phyloP scores from a whole-genome alignment of 2,329 filamentous ascomycete species.

The Neonectria hederae region DNA sequence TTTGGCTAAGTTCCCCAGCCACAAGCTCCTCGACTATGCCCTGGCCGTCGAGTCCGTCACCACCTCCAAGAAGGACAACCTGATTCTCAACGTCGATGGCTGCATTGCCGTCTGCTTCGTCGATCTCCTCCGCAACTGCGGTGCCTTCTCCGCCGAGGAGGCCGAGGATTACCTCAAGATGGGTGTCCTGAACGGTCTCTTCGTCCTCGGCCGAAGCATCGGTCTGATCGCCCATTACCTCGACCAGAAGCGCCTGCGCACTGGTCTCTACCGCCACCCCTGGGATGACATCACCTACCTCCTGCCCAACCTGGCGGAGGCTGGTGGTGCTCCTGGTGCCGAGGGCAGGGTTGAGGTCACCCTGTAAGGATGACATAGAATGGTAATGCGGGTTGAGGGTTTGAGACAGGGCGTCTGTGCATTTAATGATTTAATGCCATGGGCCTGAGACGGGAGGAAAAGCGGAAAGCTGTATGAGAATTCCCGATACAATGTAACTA shows the following conservation, averaged over 20 bases:
- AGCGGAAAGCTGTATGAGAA: conserved; percentile 50
- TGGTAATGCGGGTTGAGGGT: conserved; percentile 41
- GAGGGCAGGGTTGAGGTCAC: conserved; percentile 92
- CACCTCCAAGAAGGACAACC: conserved; percentile 99
- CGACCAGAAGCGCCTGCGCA: conserved; percentile 99
- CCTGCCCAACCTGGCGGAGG: conserved; percentile 79
- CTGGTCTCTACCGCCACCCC: conserved; percentile 97
- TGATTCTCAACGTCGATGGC: conserved; percentile 98
- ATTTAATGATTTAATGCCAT: conserved; percentile 47
- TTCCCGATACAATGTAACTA: conserved; percentile 49
- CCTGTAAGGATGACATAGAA: conserved; percentile 60
- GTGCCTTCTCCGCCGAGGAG: conserved; percentile 95
- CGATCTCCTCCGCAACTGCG: conserved; percentile 95
- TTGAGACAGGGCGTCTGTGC: conserved; percentile 44
- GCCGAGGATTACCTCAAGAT: conserved; percentile 98
- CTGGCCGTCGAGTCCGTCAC: conserved; percentile 98
- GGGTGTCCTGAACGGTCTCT: conserved; percentile 99
- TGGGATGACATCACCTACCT: conserved; percentile 99
- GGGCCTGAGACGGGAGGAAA: conserved; percentile 41
- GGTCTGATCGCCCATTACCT: conserved; percentile 99
- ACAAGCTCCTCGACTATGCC: conserved; percentile 98
- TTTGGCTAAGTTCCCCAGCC: conserved; percentile 94
- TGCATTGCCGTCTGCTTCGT: conserved; percentile 99
- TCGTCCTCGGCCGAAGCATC: conserved; percentile 95
- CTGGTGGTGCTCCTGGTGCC: conserved; percentile 74